Evolutionary conservation across 805 yeast genomes (phyloP), one percentile per base, ranked within the genome.

Genomic region (Myxozyma udenii): DNA sequence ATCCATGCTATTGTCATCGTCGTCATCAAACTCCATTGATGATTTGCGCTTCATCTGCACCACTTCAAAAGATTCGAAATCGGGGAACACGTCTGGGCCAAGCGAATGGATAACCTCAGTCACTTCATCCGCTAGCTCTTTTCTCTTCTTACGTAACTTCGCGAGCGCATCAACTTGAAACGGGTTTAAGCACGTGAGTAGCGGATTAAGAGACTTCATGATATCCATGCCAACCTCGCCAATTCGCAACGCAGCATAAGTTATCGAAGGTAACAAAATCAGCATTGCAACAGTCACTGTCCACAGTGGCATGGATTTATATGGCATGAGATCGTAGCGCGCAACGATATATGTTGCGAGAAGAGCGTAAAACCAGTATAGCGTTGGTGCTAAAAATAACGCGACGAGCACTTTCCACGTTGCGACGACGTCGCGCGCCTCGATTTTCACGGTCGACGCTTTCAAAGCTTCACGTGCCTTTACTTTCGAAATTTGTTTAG

Each of bases 201-300:
- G 71, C 0, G 98, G 96, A 59, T 89, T 78, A 50, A 91, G 71
- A 2, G 95, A 83, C 65, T 88, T 88, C 66, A 85, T 78, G 43
- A 86, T 76, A 66, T 91, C 98, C 81, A 87, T 77, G 32, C 98
- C 98, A 53, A 83, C 85, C 65, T 93, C 98, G 48, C 98, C 98
- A 51, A 88, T 81, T 24, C 87, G 75, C 60, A 93, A 75, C 0
- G 98, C 96, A n/a, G 95, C 82, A 64, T 87, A 91, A 0, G 97
- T 87, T 14, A 91, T 81, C 25, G 77, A 39, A 11, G 71, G 87
- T 48, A 93, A 83, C 21, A 80, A 68, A n/a, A 81, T 61, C 67
- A 87, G 86, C 22, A 83, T 68, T 61, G 77, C 69, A 39, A 78
- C 61, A 53, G 78, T 71, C 19, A 83, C 66, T 48, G 71, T 52